phyloP scores from a whole-genome alignment of 2,329 filamentous ascomycete genomes.

The Penicillium sp. region DNA sequence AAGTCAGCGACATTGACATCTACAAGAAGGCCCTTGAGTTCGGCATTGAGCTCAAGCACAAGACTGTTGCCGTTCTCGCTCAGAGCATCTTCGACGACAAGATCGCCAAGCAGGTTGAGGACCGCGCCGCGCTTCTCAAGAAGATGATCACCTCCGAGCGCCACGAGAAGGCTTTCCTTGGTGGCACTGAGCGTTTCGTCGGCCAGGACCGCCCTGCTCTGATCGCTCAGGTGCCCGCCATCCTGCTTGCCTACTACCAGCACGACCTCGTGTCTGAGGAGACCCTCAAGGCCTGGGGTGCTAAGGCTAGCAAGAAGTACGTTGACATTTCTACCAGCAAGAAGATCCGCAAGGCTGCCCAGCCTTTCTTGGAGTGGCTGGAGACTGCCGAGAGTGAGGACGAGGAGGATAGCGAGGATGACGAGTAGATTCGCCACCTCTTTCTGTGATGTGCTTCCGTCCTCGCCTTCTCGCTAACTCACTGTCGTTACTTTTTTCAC shows the following conservation, averaged over 20 bases:
- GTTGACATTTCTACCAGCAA: conserved; percentile 86
- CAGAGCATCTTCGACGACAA: conserved; percentile 93
- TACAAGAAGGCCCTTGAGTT: conserved; percentile 97
- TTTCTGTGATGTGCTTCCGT: background rate
- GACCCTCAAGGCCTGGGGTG: conserved; percentile 86
- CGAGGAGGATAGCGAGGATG: conserved; percentile 68
- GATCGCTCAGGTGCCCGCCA: conserved; percentile 77
- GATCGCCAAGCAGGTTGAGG: conserved; percentile 84
- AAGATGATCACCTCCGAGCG: conserved; percentile 90
- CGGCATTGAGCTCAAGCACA: conserved; percentile 92
- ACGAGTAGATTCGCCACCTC: conserved; percentile 53
- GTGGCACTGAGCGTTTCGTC: conserved; percentile 92
- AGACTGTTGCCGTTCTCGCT: conserved; percentile 86
- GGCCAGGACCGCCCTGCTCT: conserved; percentile 81
- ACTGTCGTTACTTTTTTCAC: background rate
- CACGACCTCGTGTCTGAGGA: conserved; percentile 89
- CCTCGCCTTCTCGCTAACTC: conserved; percentile 11
- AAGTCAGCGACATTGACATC: conserved; percentile 86
- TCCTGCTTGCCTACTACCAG: conserved; percentile 89
- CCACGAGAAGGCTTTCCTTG: conserved; percentile 93
- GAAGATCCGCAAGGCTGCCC: conserved; percentile 93
- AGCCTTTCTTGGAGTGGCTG: conserved; percentile 94
- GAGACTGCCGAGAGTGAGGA: conserved; percentile 79
- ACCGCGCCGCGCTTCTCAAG: conserved; percentile 85
- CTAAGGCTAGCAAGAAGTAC: conserved; percentile 98